Percentiles rank a stretch among this genome's conserved stretches.
Evolutionary conservation across 1,284 basidiomycete genomes (phyloP).

Genomic region (Leucocoprinus gongylophorus): DNA sequence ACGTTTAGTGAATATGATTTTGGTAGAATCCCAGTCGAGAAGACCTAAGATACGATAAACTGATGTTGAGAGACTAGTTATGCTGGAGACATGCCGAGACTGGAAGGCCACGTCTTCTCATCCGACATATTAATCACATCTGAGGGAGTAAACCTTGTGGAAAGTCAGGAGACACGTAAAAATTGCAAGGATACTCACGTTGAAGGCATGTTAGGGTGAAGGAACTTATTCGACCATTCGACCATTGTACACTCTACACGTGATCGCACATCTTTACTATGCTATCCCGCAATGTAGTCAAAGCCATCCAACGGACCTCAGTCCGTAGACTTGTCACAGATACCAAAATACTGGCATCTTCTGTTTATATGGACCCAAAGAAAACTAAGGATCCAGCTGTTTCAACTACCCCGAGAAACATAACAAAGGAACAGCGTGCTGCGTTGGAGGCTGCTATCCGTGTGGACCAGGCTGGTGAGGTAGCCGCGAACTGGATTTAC

Average conservation of each 20-base stretch:
- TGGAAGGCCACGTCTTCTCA: constrained; percentile 62
- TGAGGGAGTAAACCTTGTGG: constrained; percentile 50
- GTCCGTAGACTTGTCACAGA: background rate
- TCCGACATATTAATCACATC: constrained; percentile 49
- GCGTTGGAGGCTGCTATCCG: constrained; percentile 61
- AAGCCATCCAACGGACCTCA: background rate
- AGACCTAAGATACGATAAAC: constrained; percentile 39
- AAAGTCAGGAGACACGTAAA: background rate
- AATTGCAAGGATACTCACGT: constrained; percentile 22
- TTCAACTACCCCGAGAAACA: constrained; percentile 41
- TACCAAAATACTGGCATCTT: constrained; percentile 25
- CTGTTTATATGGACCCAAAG: constrained; percentile 31
- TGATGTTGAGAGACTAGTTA: constrained; percentile 1
- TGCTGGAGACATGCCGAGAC: constrained; percentile 40
- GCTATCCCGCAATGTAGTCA: constrained; percentile 1
- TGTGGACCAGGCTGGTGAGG: constrained; percentile 89
- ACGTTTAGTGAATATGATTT: constrained; percentile 68
- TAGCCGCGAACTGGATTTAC: constrained; percentile 93
- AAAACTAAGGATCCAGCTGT: constrained; percentile 31
- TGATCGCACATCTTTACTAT: constrained; percentile 6
- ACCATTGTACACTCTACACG: constrained; percentile 3
- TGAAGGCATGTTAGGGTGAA: constrained; percentile 25
- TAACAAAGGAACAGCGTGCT: constrained; percentile 43
- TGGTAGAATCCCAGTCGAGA: constrained; percentile 69
- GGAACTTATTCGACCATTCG: no score